phyloP scores from a whole-genome alignment of 2,329 filamentous ascomycete genomes.

The Aspergillus carbonarius region DNA sequence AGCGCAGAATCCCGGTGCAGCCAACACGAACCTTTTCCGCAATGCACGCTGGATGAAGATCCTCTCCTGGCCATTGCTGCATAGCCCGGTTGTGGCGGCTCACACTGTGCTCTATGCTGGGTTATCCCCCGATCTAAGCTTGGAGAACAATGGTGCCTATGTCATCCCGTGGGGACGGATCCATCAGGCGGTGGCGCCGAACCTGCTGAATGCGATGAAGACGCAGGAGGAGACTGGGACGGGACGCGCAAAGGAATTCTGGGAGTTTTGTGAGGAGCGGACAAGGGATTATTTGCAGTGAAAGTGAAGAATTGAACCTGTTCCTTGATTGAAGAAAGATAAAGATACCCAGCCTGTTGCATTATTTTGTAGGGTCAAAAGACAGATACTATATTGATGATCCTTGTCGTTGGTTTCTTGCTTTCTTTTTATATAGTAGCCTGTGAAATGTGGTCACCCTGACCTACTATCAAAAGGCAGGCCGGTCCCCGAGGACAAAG shows the following conservation, averaged over 20 bases:
- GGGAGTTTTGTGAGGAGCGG: conserved; percentile 10
- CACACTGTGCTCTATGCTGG: conserved; percentile 8
- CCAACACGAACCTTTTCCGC: conserved; percentile 8
- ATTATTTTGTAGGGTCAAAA: too few species aligned
- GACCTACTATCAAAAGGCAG: too few species aligned
- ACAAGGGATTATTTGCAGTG: conserved; percentile 7
- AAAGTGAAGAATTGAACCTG: too few species aligned
- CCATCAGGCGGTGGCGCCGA: conserved; percentile 9
- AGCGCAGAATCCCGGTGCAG: conserved; percentile 14
- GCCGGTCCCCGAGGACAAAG: too few species aligned
- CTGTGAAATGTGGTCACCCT: too few species aligned
- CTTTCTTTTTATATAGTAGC: too few species aligned
- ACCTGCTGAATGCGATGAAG: conserved; percentile 4
- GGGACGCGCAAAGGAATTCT: conserved; percentile 6
- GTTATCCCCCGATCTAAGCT: neutral
- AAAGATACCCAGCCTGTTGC: too few species aligned
- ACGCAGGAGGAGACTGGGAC: conserved; percentile 4
- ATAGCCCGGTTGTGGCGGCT: conserved; percentile 5
- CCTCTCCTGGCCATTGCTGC: conserved; percentile 2
- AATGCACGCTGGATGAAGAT: conserved; percentile 9
- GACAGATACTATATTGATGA: too few species aligned
- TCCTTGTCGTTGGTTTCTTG: too few species aligned
- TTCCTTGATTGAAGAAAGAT: too few species aligned
- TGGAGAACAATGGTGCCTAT: conserved; percentile 12
- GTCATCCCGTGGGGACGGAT: conserved; percentile 12